Base-by-base conservation (phyloP, 2,329 filamentous ascomycete species). In the Colletotrichum truncatum region DNA sequence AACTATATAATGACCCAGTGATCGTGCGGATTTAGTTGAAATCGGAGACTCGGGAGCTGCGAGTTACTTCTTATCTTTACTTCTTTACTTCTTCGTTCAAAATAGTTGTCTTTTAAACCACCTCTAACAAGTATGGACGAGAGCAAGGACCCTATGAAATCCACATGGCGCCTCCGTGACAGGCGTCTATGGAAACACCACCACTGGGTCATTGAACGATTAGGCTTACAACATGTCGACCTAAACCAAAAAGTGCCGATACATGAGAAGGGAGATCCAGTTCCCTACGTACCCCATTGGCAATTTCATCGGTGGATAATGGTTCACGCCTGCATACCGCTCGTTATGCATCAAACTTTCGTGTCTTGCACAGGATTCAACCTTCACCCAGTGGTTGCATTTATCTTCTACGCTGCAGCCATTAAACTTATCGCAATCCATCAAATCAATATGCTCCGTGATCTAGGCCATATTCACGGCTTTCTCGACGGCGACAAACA, bases 401-500 rank as follows among this genome's bases (percentile, higher is more conserved):
- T 80, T 57, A 3, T 76, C 12, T 74, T 80, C 51, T 82, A 83
- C 68, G 74, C 70, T 16, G 14, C 74, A 2, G 70, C 73, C n/a
- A 80, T 82, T 68, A 81, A 80, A 48, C 18, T 73, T 7, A 79
- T 77, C 41, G 75, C 76, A n/a, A 76, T 82, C 34, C 77, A 76
- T 45, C 73, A 81, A 54, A 66, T 81, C 4, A 74, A 76, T 21
- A 70, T 74, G 5, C 73, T 82, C 11, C 77, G 79, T 6, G 72
- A 72, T 4, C 64, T 82, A 1, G 79, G 77, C 1, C 78, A 81
- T 48, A 65, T 55, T 0, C 71, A 75, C 21, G 81, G 81, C 5
- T 82, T 79, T 58, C 73, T 83, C 2, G 81, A 83, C 62, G 80
- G 81, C 11, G 80, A 82, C 64, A 75, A 77, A 36, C 80, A 82